These are phyloP conservation scores for Claviceps sp. DNA, from an alignment of 2,329 filamentous ascomycete genomes.

Conservation along the genomic window DNA sequence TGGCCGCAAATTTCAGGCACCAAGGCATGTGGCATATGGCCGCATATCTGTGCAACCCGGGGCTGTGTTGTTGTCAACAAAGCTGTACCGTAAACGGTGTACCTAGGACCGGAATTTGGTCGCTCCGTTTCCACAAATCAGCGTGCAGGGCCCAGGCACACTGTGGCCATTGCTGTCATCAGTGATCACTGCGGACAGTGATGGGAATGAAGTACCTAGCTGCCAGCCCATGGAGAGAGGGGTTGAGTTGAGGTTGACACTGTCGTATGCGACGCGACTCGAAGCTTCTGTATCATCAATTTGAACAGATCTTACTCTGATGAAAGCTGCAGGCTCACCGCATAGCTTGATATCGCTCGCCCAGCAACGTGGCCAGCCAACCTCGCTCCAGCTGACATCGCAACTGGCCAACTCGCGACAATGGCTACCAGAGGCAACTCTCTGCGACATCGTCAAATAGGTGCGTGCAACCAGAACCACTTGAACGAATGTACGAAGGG, in stretches of 20 bases:
- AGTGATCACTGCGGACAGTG: neutral
- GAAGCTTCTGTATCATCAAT: neutral
- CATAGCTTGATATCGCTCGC: neutral
- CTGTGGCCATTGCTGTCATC: conserved; percentile 4
- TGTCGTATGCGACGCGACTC: neutral
- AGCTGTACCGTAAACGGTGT: too few species aligned
- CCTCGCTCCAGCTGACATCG: neutral
- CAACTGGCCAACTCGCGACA: conserved; percentile 8
- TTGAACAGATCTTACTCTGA: neutral
- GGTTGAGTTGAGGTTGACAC: neutral
- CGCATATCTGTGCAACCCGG: neutral
- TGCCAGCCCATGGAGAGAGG: too few species aligned
- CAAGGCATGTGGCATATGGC: conserved; percentile 9
- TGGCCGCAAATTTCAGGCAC: conserved; percentile 22
- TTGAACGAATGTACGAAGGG: neutral
- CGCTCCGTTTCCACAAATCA: conserved; percentile 9
- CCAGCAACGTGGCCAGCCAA: neutral
- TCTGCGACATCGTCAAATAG: conserved; percentile 38
- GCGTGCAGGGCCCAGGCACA: neutral
- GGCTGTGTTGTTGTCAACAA: too few species aligned
- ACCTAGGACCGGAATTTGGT: conserved; percentile 5
- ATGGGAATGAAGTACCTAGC: too few species aligned
- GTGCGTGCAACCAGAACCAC: conserved; percentile 15
- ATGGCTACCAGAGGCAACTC: conserved; percentile 35
- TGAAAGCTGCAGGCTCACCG: neutral